These are phyloP conservation scores for Triticum turgidum DNA, from an alignment of 176 grass and related monocot species.

Conservation along the genomic window DNA sequence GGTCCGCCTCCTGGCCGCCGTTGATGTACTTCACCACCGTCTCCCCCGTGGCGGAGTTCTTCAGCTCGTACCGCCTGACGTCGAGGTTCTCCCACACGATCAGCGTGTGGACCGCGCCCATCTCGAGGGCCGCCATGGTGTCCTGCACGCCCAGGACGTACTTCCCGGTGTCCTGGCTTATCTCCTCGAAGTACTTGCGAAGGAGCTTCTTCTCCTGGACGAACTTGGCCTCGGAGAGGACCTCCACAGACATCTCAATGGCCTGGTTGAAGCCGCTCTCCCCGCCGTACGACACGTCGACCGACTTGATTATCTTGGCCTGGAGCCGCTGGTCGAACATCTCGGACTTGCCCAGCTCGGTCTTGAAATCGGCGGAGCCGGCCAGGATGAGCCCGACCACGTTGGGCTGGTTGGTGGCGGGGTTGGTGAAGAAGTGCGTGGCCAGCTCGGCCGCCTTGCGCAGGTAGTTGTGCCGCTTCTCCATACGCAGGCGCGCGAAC, in stretches of 20 bases:
- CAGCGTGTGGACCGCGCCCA: constrained; percentile 52
- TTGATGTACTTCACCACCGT: constrained; percentile 43
- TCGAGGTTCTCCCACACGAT: constrained; percentile 74
- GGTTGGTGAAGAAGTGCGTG: constrained; percentile 57
- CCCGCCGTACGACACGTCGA: constrained; percentile 62
- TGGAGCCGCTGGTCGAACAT: constrained; percentile 65
- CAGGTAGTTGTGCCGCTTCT: constrained; percentile 68
- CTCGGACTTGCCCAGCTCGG: constrained; percentile 55
- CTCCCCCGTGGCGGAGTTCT: constrained; percentile 48
- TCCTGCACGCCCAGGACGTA: constrained; percentile 57
- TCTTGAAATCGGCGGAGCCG: constrained; percentile 68
- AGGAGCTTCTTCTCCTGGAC: constrained; percentile 73
- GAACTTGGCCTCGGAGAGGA: constrained; percentile 58
- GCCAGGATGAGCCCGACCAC: constrained; percentile 59
- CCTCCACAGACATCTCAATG: constrained; percentile 56
- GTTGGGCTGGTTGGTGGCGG: constrained; percentile 58
- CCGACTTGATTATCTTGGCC: constrained; percentile 49
- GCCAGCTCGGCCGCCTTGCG: constrained; percentile 60
- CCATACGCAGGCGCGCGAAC: constrained; percentile 60
- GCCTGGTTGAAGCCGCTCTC: constrained; percentile 71
- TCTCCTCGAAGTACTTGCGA: constrained; percentile 70
- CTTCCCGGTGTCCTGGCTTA: constrained; percentile 58
- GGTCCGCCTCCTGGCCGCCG: constrained; percentile 40
- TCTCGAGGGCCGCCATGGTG: constrained; percentile 54
- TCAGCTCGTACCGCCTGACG: constrained; percentile 50